Base-by-base conservation (phyloP, 2,329 filamentous ascomycete species). In the Xylariaceae sp. region DNA sequence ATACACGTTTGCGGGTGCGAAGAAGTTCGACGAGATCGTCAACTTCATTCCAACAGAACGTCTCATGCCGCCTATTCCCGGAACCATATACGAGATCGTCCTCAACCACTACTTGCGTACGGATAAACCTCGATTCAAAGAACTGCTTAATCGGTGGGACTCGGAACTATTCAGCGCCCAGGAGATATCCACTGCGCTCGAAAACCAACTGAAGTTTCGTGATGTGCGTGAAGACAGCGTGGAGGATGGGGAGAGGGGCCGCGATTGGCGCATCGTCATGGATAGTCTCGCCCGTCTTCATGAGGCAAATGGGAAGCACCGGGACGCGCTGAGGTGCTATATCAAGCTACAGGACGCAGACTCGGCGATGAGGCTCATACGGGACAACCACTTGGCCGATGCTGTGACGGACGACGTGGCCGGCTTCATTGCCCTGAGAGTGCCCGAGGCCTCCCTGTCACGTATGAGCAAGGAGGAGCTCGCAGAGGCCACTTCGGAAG, bases 271-370 rank as follows among this genome's bases (percentile, higher is more conserved):
- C 16, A 85, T 94, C 43, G 74, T 98, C n/a, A 81, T 88, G 66
- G 87, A 89, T 56, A 81, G 85, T 43, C 69, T 98, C 24, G 90
- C 88, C 1, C 88, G 82, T 55, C 69, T 98, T 12, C 87, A 90
- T 56, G 78, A 96, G 40, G 85, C 85, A 7, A 84, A 82, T 50
- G 86, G 87, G 0, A 81, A 85, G 40, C 81, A 86, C 48, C 76
- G 85, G 39, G 88, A 97, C 56, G 90, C 94, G 2, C 68, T 98
- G 31, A 82, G 78, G 55, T 92, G 84, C 61, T 95, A 94, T 58
- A 94, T 98, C 56, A 81, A 78, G 46, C 74, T 97, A 3, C 88
- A 96, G 57, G 88, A 98, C 63, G 89, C 88, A 1, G 88, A 97
- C 57, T 83, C 85, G 8, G 86, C 87, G 0, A 90, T 98, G 75